phyloP scores from a whole-genome alignment of 1,284 basidiomycete genomes.

The Cutaneotrichosporon dermatis region DNA sequence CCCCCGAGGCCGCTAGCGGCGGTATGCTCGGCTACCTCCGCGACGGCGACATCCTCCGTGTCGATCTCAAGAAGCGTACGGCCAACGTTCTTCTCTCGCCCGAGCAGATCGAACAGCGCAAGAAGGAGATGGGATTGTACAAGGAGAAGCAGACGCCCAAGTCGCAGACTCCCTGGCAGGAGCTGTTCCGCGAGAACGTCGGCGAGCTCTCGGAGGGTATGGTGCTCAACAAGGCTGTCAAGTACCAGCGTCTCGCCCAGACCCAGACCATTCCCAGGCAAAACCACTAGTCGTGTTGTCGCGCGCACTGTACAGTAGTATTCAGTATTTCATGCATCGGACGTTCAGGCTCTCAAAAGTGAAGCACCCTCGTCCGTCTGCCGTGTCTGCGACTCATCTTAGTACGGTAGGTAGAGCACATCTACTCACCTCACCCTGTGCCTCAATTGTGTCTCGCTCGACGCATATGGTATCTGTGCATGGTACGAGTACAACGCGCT shows the following conservation, averaged over 20 bases:
- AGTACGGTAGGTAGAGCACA: too few relatives aligned
- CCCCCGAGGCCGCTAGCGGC: conserved; percentile 45
- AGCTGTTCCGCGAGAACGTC: conserved; percentile 43
- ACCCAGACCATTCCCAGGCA: conserved; percentile 37
- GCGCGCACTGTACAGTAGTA: not conserved
- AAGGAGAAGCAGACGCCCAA: conserved; percentile 26
- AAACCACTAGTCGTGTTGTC: conserved; percentile 35
- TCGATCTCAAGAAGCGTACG: conserved; percentile 41
- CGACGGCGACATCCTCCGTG: conserved; percentile 46
- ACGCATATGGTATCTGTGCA: not conserved
- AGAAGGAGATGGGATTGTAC: conserved; percentile 36
- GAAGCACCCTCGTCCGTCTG: too few relatives aligned
- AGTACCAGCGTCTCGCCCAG: conserved; percentile 47
- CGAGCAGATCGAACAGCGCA: conserved; percentile 37
- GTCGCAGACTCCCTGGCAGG: conserved; percentile 48
- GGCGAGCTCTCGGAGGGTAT: conserved; percentile 46
- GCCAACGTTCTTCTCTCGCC: conserved; percentile 36
- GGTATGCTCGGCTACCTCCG: conserved; percentile 45
- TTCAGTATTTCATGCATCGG: not conserved
- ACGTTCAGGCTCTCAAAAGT: not conserved
- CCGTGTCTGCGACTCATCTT: too few relatives aligned
- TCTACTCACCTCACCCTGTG: too few relatives aligned
- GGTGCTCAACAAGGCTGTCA: conserved; percentile 43
- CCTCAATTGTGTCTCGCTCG: too few relatives aligned
- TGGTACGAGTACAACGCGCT: not conserved